Conservation (phyloP, 2,329 filamentous ascomycete genomes). For the Diatrype stigma region DNA sequence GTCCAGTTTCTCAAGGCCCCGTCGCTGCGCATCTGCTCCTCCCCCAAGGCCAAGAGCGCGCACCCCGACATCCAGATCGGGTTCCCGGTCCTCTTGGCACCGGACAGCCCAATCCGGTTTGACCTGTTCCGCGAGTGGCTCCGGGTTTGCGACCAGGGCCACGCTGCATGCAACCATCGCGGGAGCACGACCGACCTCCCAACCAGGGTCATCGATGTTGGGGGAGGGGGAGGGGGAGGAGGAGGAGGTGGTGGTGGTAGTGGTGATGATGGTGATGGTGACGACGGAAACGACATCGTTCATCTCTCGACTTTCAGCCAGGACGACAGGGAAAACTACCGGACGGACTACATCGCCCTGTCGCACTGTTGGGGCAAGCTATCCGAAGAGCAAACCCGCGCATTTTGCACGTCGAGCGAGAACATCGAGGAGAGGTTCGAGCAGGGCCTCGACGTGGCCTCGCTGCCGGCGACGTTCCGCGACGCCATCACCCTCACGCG, state of each 20-base stretch:
- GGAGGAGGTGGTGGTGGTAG: no score
- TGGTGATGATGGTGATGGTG: no score
- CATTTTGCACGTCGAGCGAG: neutral
- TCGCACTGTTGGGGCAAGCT: neutral
- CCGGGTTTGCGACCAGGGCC: neutral
- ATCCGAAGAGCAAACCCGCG: neutral
- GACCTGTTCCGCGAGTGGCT: neutral
- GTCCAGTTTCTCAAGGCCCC: neutral
- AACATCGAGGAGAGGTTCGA: neutral
- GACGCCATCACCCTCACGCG: slow-evolving; percentile 2
- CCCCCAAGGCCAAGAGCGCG: neutral
- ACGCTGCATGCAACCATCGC: neutral
- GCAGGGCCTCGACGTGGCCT: neutral
- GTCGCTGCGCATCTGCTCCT: neutral
- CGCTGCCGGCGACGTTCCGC: slow-evolving; percentile 1
- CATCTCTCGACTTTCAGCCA: neutral
- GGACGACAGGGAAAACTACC: neutral
- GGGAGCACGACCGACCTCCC: neutral
- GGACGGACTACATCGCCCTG: neutral
- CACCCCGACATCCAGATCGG: neutral
- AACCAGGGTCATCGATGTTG: neutral
- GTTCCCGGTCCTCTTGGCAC: neutral
- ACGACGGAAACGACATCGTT: neutral
- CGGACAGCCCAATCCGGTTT: neutral
- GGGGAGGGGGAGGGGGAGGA: neutral